These are phyloP conservation scores for Aspergillus niger DNA, from an alignment of 2,329 filamentous ascomycete species.

Conservation along the genomic window DNA sequence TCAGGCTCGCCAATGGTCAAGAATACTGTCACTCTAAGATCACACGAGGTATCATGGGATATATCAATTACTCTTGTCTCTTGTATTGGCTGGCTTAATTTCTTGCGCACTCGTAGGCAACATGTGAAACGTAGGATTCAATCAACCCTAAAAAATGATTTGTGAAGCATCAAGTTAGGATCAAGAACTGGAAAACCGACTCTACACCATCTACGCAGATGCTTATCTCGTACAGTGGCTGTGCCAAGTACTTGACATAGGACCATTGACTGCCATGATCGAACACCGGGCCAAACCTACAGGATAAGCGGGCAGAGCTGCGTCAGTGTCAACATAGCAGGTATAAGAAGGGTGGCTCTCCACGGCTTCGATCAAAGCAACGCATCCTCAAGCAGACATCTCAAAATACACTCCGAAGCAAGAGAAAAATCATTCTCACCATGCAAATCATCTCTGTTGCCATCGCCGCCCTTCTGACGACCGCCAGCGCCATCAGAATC, in stretches of 20 bases:
- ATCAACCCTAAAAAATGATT: not conserved
- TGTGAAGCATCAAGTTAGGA: not conserved
- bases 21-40: not conserved
- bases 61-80: not conserved
- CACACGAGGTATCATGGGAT: not conserved
- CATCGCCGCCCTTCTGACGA: not conserved
- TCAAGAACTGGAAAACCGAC: not conserved
- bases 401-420: not conserved
- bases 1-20: not conserved
- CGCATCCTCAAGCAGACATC: not conserved
- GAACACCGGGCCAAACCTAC: not conserved
- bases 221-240: not conserved
- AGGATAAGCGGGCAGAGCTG: not conserved
- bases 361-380: not conserved
- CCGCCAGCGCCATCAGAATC: not conserved
- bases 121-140: not conserved
- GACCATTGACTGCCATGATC: not conserved
- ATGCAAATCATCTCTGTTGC: not conserved
- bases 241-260: not conserved
- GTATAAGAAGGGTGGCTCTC: not conserved
- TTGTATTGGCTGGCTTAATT: not conserved
- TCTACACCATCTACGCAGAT: not conserved
- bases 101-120: not conserved
- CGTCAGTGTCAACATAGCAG: not conserved
- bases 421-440: not conserved